Percentiles rank a stretch among this genome's conserved stretches.
These are phyloP conservation scores for Pouteria campechiana DNA, from an alignment of 179 eudicot genomes.

Conservation along the genomic window DNA sequence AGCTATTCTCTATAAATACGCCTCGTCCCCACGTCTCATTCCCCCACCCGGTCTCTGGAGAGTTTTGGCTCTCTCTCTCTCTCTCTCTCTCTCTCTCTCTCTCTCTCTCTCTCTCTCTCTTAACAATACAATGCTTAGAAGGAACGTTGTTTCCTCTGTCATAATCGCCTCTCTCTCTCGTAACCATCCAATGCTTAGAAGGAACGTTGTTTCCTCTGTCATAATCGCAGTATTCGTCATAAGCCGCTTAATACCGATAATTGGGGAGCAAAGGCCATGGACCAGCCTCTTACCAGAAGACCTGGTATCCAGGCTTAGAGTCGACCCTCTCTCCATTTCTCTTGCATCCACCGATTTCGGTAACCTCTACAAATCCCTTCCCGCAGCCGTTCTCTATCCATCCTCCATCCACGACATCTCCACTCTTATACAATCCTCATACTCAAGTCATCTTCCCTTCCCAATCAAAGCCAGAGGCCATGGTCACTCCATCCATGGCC, in stretches of 20 bases:
- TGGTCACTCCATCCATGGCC: conserved; percentile 47
- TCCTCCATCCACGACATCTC: conserved; percentile 23
- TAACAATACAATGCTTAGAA: background rate
- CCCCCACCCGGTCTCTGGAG: too few species aligned
- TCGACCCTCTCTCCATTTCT: conserved; percentile 10
- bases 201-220: conserved; percentile 3
- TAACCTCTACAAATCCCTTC: conserved; percentile 14
- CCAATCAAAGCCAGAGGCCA: conserved; percentile 30
- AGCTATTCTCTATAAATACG: too few species aligned
- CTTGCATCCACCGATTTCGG: conserved; percentile 42
- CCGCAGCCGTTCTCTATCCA: conserved; percentile 35
- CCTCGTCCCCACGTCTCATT: too few species aligned
- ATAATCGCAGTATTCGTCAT: conserved; percentile 3
- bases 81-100: background rate
- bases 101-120: background rate
- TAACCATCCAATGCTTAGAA: background rate
- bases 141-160: background rate
- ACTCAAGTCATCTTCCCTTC: conserved; percentile 21
- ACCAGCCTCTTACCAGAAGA: conserved; percentile 11
- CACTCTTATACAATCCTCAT: conserved; percentile 17
- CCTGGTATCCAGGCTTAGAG: conserved; percentile 7
- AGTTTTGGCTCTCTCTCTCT: background rate
- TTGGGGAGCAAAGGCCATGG: conserved; percentile 1
- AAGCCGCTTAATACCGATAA: background rate
- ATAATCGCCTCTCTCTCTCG: conserved; percentile 3